A percentile compares a stretch with the other conserved stretches of the same genome.
phyloP scores from a whole-genome alignment of 768 basidiomycete genomes.

The Rhodotorula babjevae region DNA sequence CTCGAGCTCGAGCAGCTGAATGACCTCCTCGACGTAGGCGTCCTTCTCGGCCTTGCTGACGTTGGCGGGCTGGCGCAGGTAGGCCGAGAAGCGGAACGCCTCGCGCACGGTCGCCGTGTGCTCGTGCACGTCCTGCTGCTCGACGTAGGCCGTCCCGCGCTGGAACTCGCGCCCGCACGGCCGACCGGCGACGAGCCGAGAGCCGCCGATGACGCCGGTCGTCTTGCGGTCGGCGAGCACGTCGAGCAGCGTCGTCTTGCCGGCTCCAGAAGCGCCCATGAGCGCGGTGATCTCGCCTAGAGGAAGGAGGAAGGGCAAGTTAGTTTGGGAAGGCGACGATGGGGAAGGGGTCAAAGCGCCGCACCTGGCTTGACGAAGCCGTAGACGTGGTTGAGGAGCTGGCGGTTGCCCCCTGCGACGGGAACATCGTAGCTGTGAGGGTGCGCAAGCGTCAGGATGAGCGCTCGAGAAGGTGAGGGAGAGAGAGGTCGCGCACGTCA shows the following conservation, averaged over 20 bases:
- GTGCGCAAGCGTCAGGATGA: too few relatives aligned
- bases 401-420: conserved; percentile 32
- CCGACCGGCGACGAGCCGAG: conserved; percentile 61
- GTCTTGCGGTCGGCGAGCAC: conserved; percentile 59
- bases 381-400: conserved; percentile 44
- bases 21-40: conserved; percentile 54
- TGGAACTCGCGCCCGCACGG: conserved; percentile 58
- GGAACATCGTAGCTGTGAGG: conserved; percentile 23
- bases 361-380: conserved; percentile 54
- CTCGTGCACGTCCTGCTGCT: conserved; percentile 78
- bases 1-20: conserved; percentile 78
- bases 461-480: conserved; percentile 13
- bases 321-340: too few relatives aligned
- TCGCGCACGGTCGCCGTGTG: conserved; percentile 57
- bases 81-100: conserved; percentile 43
- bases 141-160: conserved; percentile 60
- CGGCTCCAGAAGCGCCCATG: conserved; percentile 80
- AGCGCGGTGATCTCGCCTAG: conserved; percentile 71
- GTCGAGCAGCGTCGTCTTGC: conserved; percentile 57
- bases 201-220: conserved; percentile 71
- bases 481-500: conserved; percentile 53
- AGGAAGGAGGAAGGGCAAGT: background rate
- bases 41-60: conserved; percentile 44
- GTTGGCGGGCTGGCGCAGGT: conserved; percentile 41
- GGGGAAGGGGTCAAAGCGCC: background rate